Percentiles rank a stretch among this genome's conserved stretches.
Conservation (phyloP, 2,329 filamentous ascomycete genomes). For the Fusarium haematococcum region DNA sequence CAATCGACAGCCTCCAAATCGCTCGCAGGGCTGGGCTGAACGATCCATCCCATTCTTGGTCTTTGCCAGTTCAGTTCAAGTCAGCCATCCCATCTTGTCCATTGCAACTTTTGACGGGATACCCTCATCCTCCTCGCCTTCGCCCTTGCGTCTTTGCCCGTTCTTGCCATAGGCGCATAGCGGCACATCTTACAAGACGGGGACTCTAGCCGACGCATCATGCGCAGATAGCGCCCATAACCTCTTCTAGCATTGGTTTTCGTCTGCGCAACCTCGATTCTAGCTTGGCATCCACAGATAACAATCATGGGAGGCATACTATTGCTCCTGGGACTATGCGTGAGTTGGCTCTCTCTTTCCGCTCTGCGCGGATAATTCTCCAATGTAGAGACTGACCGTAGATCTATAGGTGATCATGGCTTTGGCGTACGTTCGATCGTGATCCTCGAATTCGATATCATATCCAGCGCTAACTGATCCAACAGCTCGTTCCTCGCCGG, state of each 20-base stretch:
- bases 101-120: not conserved
- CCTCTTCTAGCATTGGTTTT: conserved; percentile 14
- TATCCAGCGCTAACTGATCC: conserved; percentile 33
- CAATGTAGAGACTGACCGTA: conserved; percentile 34
- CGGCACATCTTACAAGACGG: conserved; percentile 1
- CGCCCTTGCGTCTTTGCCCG: conserved; percentile 22
- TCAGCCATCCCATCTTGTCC: conserved; percentile 14
- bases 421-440: conserved; percentile 61
- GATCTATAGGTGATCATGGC: conserved; percentile 66
- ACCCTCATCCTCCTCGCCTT: conserved; percentile 4
- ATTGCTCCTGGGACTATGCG: conserved; percentile 55
- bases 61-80: not conserved
- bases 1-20: conserved; percentile 41
- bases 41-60: not conserved
- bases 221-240: conserved; percentile 38
- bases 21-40: conserved; percentile 34
- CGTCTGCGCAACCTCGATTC: conserved; percentile 20
- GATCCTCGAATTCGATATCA: conserved; percentile 15
- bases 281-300: conserved; percentile 19
- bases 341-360: conserved; percentile 43
- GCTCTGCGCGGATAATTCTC: not conserved
- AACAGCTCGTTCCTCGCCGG: conserved; percentile 92
- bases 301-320: conserved; percentile 55
- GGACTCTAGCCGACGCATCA: conserved; percentile 27
- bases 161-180: conserved; percentile 16